Evolutionary conservation across 108 stramenopile genomes (phyloP).

Genomic region (Nannochloropsis salina): DNA sequence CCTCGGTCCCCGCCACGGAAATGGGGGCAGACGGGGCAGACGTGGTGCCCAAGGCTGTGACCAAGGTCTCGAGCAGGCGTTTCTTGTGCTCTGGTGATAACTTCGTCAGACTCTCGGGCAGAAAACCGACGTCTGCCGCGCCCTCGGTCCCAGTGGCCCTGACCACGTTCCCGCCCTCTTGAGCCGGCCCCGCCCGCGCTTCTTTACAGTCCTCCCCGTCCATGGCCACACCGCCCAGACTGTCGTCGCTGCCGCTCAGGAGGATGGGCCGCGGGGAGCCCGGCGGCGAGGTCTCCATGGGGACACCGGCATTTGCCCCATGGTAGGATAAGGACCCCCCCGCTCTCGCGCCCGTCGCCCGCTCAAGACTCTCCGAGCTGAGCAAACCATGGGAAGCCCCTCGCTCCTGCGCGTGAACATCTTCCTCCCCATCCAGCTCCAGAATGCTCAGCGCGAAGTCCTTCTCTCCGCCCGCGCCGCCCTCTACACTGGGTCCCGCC

Average conservation of each 20-base stretch:
- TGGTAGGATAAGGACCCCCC: background rate
- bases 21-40: background rate
- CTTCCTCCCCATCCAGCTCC: background rate
- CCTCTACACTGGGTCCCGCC: background rate
- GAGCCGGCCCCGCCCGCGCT: background rate
- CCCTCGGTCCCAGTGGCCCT: background rate
- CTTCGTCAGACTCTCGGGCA: background rate
- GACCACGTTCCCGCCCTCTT: background rate
- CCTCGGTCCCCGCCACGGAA: background rate
- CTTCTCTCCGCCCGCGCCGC: background rate
- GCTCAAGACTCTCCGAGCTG: background rate
- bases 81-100: slow-evolving; percentile 23
- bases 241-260: background rate
- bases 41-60: background rate
- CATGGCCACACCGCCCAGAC: background rate
- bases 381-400: background rate
- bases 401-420: background rate
- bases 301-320: background rate
- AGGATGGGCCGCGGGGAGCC: background rate
- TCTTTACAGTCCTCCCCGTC: background rate
- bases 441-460: slow-evolving; percentile 8
- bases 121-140: slow-evolving; percentile 6
- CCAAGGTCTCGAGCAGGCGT: slow-evolving; percentile 24
- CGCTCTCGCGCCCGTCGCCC: background rate
- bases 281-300: background rate